Conservation (phyloP, 225 moss, liverwort and hornwort genomes). For the Pseudoscleropodium purum region DNA sequence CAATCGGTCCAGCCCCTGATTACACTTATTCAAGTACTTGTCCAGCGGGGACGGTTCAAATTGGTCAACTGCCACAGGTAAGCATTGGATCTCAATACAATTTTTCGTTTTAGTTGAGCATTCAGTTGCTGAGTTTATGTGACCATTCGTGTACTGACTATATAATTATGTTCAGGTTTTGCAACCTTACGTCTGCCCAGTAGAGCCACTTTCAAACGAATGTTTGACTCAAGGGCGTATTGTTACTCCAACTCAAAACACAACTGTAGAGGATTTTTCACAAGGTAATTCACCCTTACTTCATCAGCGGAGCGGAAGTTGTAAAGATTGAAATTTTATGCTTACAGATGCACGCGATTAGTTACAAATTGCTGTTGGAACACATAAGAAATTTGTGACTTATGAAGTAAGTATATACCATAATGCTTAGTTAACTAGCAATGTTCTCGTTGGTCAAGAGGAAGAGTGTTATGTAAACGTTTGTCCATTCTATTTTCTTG, state of each 20-base stretch:
- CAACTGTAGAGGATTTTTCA: conserved; percentile 7
- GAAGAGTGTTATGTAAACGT: not conserved
- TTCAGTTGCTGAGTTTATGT: not conserved
- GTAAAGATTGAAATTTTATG: not conserved
- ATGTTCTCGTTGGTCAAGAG: not conserved
- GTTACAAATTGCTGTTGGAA: not conserved
- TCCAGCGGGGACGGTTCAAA: conserved; percentile 32
- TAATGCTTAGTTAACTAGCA: not conserved
- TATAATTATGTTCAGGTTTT: not conserved
- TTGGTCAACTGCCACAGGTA: conserved; percentile 59
- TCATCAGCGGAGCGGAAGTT: not conserved
- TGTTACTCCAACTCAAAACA: conserved; percentile 23
- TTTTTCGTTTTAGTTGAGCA: not conserved
- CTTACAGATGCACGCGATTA: not conserved
- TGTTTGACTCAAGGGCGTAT: conserved; percentile 11
- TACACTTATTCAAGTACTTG: conserved; percentile 32
- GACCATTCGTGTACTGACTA: not conserved
- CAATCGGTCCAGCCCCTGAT: conserved; percentile 50
- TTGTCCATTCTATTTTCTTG: not conserved
- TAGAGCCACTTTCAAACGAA: not conserved
- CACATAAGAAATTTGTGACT: not conserved
- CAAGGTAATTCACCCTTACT: not conserved
- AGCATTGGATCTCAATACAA: not conserved
- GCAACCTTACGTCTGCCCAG: conserved; percentile 25
- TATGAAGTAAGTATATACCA: not conserved